Evolutionary conservation across 345 rosid genomes (phyloP), one percentile per base, ranked within the genome.

Genomic region (Citrus reticulata): DNA sequence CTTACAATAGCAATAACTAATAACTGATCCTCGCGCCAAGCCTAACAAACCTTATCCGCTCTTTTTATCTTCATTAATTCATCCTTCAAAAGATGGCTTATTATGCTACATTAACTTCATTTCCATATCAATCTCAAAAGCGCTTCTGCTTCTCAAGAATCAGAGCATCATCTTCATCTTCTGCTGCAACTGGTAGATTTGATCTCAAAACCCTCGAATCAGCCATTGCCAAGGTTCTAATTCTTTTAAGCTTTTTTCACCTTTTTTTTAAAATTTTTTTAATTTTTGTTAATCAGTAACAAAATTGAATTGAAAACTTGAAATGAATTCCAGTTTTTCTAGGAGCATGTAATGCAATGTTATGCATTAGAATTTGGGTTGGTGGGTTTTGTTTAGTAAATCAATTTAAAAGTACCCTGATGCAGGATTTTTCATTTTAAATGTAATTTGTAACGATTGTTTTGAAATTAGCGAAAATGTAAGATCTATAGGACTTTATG

Each of bases 151-250:
- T 76, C 58, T 61, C 79, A 13, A 72, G 70, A 63, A 63, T 83
- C 22, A 72, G 85, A 30, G 85, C 95, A 3, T 81, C 93, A 73
- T 86, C 17, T 46, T 11, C 90, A 30, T 80, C 91, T 49, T 39
- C 90, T 24, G n/a, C 86, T 29, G 80, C 91, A 55, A 82, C 89
- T 0, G 58, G 90, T 10, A 85, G 82, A 10, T 79, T 88, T 72
- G 91, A 90, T 80, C 89, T 93, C 73, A 87, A 84, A 22, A 35
- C 85, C 24, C 98, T 95, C 34, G 84, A 90, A 81, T 88, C 99
- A 42, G 98, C 97, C 82, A 83, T 93, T 55, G 72, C 77, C 62
- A 86, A 91, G 96, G 98, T 95, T 9, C 54, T 5, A 17, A 54
- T 54, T 54, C 11, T 29, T 35, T 77, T 9, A 9, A 59, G 4